Conservation (phyloP, 768 basidiomycete species). For the Kwoniella pini region DNA sequence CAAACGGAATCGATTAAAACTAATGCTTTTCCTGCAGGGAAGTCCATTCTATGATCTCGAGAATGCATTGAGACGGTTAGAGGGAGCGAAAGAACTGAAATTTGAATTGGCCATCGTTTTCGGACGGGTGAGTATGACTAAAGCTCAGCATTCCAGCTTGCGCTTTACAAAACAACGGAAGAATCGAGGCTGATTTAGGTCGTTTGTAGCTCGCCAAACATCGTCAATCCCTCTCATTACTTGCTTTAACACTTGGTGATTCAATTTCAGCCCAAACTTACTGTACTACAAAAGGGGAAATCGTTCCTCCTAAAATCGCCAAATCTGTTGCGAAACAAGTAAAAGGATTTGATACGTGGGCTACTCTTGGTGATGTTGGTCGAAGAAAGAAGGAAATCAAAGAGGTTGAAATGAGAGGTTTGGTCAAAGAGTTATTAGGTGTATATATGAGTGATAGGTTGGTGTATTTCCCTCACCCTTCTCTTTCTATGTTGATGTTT, state of each 20-base stretch:
- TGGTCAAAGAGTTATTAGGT: conserved; percentile 71
- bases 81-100: conserved; percentile 62
- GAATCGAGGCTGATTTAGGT: conserved; percentile 23
- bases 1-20: conserved; percentile 72
- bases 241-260: conserved; percentile 73
- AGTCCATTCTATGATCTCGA: conserved; percentile 68
- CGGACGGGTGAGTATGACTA: conserved; percentile 73
- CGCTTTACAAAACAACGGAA: too few species aligned
- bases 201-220: conserved; percentile 62
- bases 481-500: too few species aligned
- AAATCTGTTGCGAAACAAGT: conserved; percentile 61
- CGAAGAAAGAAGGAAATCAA: conserved; percentile 56
- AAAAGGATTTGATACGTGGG: conserved; percentile 61
- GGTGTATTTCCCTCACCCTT: too few species aligned
- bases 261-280: conserved; percentile 78
- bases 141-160: too few species aligned
- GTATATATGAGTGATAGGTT: conserved; percentile 82
- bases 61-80: conserved; percentile 59
- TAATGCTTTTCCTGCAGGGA: conserved; percentile 76
- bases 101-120: conserved; percentile 77
- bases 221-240: conserved; percentile 64
- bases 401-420: conserved; percentile 60
- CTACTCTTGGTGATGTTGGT: conserved; percentile 56
- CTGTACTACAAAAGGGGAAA: conserved; percentile 74
- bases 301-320: conserved; percentile 66